These are phyloP conservation scores for Eimeria tenella DNA, from an alignment of 169 alveolate species.

Conservation along the genomic window DNA sequence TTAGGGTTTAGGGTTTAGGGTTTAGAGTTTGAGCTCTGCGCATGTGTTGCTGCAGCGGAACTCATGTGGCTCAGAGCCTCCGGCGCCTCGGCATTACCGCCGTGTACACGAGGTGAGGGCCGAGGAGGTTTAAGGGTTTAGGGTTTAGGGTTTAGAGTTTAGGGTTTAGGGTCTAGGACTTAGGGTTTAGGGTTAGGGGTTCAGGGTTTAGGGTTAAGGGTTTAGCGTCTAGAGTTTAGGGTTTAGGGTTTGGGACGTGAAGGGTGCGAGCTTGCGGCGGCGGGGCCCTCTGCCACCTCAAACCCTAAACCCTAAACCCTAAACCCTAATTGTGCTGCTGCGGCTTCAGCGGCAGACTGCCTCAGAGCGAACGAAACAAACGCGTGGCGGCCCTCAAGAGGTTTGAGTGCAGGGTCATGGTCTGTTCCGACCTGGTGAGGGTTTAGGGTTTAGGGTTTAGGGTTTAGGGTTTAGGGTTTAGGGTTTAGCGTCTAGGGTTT, in stretches of 20 bases:
- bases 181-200: too few relatives aligned
- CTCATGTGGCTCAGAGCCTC: slow-evolving; percentile 50
- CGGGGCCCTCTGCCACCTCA: too few relatives aligned
- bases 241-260: too few relatives aligned
- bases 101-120: slow-evolving; percentile 38
- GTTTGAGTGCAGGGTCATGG: slow-evolving; percentile 84
- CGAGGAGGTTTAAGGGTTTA: neutral
- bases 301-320: neutral
- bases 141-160: slow-evolving; percentile 7
- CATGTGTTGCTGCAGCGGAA: slow-evolving; percentile 12
- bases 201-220: too few relatives aligned
- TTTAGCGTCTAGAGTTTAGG: too few relatives aligned
- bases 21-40: neutral
- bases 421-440: slow-evolving; percentile 87
- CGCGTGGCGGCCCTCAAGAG: slow-evolving; percentile 63
- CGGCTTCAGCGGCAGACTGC: slow-evolving; percentile 74
- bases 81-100: slow-evolving; percentile 32
- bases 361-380: slow-evolving; percentile 81
- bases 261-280: too few relatives aligned
- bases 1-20: slow-evolving; percentile 29
- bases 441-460: slow-evolving; percentile 20
- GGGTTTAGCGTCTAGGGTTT: slow-evolving; percentile 13
- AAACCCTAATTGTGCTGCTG: neutral
- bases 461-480: slow-evolving; percentile 17
- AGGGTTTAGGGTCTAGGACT: neutral